Conservation (phyloP, 495 filamentous ascomycete species). For the Glonium stellatum region DNA sequence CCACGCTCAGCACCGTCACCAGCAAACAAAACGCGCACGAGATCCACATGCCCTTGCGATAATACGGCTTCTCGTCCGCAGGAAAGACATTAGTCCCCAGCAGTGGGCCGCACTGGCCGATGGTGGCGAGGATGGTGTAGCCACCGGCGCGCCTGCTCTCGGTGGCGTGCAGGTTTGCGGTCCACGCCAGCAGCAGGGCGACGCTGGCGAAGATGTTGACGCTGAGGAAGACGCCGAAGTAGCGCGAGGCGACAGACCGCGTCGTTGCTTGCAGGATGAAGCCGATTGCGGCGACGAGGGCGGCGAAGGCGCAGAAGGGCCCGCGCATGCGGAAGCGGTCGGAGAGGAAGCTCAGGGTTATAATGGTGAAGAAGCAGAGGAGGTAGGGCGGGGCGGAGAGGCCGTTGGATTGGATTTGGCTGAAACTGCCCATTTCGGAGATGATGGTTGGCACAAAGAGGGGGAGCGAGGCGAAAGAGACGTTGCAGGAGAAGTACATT, state of each 20-base stretch:
- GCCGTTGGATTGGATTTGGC: conserved; percentile 40
- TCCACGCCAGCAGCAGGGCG: conserved; percentile 30
- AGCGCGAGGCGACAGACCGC: conserved; percentile 22
- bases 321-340: conserved; percentile 44
- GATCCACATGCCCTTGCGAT: conserved; percentile 22
- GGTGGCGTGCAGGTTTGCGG: conserved; percentile 29
- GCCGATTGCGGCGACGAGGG: conserved; percentile 34
- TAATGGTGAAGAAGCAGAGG: conserved; percentile 45
- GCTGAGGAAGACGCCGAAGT: conserved; percentile 31
- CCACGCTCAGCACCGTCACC: background rate
- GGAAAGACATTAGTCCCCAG: conserved; percentile 29
- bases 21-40: background rate
- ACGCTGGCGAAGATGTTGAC: conserved; percentile 27
- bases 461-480: conserved; percentile 54
- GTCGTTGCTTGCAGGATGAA: conserved; percentile 34
- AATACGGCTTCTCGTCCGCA: conserved; percentile 28
- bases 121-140: conserved; percentile 20
- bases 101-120: conserved; percentile 22
- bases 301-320: conserved; percentile 46
- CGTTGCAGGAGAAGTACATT: conserved; percentile 55
- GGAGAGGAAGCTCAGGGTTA: conserved; percentile 47
- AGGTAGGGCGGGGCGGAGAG: conserved; percentile 54
- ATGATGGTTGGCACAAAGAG: conserved; percentile 56
- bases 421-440: conserved; percentile 4
- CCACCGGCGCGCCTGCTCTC: conserved; percentile 30